Base-by-base conservation (phyloP, 768 basidiomycete genomes). In the Tylopilus rubrobrunneus region DNA sequence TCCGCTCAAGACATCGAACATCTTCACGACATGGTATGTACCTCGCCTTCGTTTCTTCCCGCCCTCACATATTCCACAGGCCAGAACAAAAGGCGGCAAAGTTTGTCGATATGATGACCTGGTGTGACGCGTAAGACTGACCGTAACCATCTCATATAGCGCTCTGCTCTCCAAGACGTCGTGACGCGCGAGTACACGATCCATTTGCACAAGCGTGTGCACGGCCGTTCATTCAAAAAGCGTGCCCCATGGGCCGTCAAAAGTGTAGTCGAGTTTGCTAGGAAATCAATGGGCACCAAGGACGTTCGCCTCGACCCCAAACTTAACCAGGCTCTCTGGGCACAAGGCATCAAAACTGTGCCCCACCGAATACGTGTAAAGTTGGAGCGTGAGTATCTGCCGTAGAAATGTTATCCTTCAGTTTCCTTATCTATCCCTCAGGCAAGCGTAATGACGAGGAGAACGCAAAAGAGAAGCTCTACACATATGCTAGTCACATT, bases 381-480 rank as follows among this genome's bases (percentile, higher is more conserved):
- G 72, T 87, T 98, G 55, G 94, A 97, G 81, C 87, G 92, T 92
- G 71, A 67, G 86, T 83, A 27, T 53, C 15, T 14, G 8, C 29
- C 25, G 5, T 29, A 42, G 51, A 8, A 7, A 45, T 7, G 10
- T 4, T 3, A 28, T n/a, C 28, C 1, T 9, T 39, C 33, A 1
- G 5, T 4, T 41, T 15, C 40, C 51, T 60, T 29, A 64, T 27
- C 7, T 14, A 12, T 14, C 29, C 56, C 15, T 33, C 63, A 94
- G 90, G 96, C 66, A 96, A 95, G 79, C 90, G 97, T 67, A 98
- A 98, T 73, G 96, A 99, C 74, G 95, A 98, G 64, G 96, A 99
- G 80, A 89, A 87, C 65, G 96, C 97, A 55, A 97, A 95, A 78
- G 95, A 96, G 81, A 97, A 95, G 78, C 87, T 97, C 52, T 98